Base-by-base conservation (phyloP, 2,329 filamentous ascomycete species). In the Fusarium agapanthi region DNA sequence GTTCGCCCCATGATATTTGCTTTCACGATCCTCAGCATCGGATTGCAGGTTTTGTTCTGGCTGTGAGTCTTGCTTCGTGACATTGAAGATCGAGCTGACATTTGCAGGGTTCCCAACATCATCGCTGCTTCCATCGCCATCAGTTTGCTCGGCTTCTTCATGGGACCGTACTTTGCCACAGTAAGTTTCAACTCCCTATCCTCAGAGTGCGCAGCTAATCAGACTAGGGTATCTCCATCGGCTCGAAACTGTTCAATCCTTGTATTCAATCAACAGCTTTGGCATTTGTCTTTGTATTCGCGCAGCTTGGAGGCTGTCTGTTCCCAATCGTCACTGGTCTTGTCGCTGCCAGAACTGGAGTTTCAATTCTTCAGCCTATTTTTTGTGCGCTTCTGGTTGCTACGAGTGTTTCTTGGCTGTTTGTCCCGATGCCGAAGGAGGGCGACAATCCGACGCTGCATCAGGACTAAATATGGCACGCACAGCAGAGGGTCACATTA, bases 41-140 rank as follows among this genome's bases (percentile, higher is more conserved):
- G 77, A 0, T 76, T 91, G 3, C 88, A 91, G 70, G 75, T 91
- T 13, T 79, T 90, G 0, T 91, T 91, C 56, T 91, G 89, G 89
- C 80, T 89, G 78, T 88, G 59, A 72, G 81, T 80, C 6, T 34
- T 16, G 1, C 9, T 8, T 3, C 8, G 7, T 28, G 1, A 9
- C 10, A 0, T 0, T 20, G 1, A 0, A 20, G n/a, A 16, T 45
- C 1, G 1, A 5, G 28, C 67, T 78, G 18, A 78, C 44, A 8
- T 5, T 3, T 8, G 0, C 9, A 84, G 82, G 4, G 81, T 84
- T 0, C 83, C 83, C 1, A 84, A 82, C 30, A 84, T 85, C 41
- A 79, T 88, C 16, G 85, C 83, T 1, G 87, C 87, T 18, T 86
- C 87, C 1, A 85, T 89, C 0, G 85, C 86, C 0, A 84, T 90